Conservation (phyloP, 23 red algal species). For the Chondrus crispus region DNA sequence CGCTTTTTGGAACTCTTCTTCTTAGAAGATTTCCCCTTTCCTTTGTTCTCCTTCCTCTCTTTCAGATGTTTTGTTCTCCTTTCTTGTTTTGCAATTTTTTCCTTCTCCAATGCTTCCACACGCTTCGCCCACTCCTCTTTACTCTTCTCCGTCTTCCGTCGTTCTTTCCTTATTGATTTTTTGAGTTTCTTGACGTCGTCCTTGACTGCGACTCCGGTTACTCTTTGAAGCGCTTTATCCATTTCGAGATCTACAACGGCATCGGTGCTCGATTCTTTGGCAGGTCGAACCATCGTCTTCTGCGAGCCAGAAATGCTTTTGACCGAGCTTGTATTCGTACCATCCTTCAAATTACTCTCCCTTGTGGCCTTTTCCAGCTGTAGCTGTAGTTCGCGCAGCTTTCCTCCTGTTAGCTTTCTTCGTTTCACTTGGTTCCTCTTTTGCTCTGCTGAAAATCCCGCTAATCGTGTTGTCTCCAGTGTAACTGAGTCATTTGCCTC, state of each 20-base stretch:
- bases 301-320: too few relatives aligned
- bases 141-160: slow-evolving; percentile 53
- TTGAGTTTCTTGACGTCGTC: slow-evolving; percentile 49
- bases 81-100: slow-evolving; percentile 38
- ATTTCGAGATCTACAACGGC: slow-evolving; percentile 33
- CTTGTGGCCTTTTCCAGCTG: slow-evolving; percentile 30
- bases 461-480: slow-evolving; percentile 46
- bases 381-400: slow-evolving; percentile 33
- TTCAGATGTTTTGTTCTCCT: slow-evolving; percentile 46
- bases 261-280: not conserved
- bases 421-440: slow-evolving; percentile 18
- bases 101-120: slow-evolving; percentile 45
- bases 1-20: not conserved
- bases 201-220: slow-evolving; percentile 20
- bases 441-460: slow-evolving; percentile 27
- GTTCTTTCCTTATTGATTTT: slow-evolving; percentile 53
- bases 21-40: not conserved
- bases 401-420: slow-evolving; percentile 9
- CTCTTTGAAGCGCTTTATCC: slow-evolving; percentile 38
- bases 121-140: slow-evolving; percentile 52
- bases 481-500: not conserved
- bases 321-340: too few relatives aligned
- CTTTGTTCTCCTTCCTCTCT: slow-evolving; percentile 27
- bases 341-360: slow-evolving; percentile 26
- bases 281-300: not conserved